Evolutionary conservation across 2,329 filamentous ascomycete genomes (phyloP).

Genomic region (Pseudogymnoascus sp.): DNA sequence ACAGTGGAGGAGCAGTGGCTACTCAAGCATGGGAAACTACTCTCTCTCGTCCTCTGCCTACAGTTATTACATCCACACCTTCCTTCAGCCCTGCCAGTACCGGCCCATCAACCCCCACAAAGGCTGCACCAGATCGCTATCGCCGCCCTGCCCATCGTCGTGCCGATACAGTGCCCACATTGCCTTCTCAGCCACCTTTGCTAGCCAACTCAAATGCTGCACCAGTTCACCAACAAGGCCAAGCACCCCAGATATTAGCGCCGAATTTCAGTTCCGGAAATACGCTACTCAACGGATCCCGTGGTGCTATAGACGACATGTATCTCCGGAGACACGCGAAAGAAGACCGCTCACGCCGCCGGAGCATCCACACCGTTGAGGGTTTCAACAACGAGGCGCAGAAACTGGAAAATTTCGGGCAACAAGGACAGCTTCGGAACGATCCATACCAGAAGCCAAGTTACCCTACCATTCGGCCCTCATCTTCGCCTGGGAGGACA

Average conservation of each 20-base stretch:
- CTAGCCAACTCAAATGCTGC: not conserved
- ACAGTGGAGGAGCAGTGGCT: constrained; percentile 11
- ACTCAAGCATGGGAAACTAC: constrained; percentile 13
- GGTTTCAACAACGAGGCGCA: constrained; percentile 16
- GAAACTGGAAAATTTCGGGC: not conserved
- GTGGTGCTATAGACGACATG: constrained; percentile 23
- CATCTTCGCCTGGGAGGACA: constrained; percentile 15
- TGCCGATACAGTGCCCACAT: constrained; percentile 28
- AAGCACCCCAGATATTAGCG: constrained; percentile 12
- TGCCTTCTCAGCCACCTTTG: constrained; percentile 11
- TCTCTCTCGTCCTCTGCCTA: constrained; percentile 29
- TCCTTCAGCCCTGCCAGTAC: constrained; percentile 44
- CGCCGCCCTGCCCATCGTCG: constrained; percentile 55
- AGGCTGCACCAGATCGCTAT: constrained; percentile 75
- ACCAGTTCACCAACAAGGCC: constrained; percentile 22
- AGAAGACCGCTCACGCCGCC: constrained; percentile 68
- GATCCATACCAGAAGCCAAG: constrained; percentile 25
- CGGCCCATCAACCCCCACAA: constrained; percentile 40
- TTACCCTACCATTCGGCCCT: constrained; percentile 22
- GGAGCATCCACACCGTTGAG: constrained; percentile 67
- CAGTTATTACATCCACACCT: constrained; percentile 38
- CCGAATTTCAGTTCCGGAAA: constrained; percentile 15
- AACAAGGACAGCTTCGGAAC: constrained; percentile 21
- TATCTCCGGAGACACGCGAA: constrained; percentile 48
- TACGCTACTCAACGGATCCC: constrained; percentile 14